These are phyloP conservation scores for Lippia alba DNA, from an alignment of 305 asterid species.

Conservation along the genomic window DNA sequence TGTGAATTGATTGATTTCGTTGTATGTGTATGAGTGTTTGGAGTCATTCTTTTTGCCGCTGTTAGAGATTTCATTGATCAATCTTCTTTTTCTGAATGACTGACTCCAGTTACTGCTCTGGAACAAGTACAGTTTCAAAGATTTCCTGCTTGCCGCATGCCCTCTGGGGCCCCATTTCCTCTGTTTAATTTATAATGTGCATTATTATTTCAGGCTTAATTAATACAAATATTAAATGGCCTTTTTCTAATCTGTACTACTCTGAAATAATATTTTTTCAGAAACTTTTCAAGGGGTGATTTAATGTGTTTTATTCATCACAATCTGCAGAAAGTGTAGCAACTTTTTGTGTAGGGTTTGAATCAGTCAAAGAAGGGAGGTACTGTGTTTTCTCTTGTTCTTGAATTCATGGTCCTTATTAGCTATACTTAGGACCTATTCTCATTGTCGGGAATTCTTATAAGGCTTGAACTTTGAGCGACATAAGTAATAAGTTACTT, in stretches of 20 bases:
- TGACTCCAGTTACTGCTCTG: constrained; percentile 41
- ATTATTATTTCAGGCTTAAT: too few species aligned
- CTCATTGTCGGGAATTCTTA: too few species aligned
- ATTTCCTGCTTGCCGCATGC: constrained; percentile 30
- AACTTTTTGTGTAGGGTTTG: constrained; percentile 27
- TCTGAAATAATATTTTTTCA: not conserved
- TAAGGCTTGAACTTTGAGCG: too few species aligned
- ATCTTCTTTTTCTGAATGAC: constrained; percentile 31
- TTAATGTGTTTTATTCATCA: constrained; percentile 1
- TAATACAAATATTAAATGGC: too few species aligned
- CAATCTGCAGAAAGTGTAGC: constrained; percentile 2
- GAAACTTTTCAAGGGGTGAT: not conserved
- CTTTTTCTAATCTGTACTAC: too few species aligned
- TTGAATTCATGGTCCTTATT: not conserved
- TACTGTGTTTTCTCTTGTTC: constrained; percentile 8
- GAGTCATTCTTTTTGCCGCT: constrained; percentile 46
- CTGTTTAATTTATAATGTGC: not conserved
- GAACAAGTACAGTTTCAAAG: constrained; percentile 41
- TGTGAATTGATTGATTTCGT: constrained; percentile 24
- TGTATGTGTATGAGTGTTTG: constrained; percentile 13
- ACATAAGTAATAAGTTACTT: too few species aligned
- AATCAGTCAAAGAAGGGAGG: constrained; percentile 37
- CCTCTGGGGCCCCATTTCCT: not conserved
- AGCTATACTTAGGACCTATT: too few species aligned
- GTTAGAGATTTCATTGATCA: constrained; percentile 25